phyloP scores from a whole-genome alignment of 345 rosid species.

The Rhizophora apiculata region DNA sequence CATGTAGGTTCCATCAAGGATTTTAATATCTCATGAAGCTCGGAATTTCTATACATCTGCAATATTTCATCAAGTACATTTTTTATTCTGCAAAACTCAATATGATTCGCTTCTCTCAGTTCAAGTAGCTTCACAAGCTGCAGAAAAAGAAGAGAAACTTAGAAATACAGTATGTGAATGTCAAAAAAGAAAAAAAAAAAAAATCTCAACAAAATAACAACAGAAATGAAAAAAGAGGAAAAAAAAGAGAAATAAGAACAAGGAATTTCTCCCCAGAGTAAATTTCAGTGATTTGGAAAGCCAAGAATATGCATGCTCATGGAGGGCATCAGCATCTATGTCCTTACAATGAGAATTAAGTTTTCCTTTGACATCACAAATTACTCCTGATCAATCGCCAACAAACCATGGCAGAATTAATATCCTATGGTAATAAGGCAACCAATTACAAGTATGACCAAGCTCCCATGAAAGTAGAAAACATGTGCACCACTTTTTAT shows the following conservation, averaged over 20 bases:
- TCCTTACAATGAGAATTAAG: too few relatives aligned
- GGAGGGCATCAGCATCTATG: too few relatives aligned
- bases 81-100: constrained; percentile 88
- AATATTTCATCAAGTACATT: constrained; percentile 75
- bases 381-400: too few relatives aligned
- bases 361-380: too few relatives aligned
- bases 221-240: not conserved
- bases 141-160: constrained; percentile 17
- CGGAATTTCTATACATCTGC: constrained; percentile 56
- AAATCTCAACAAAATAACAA: not conserved
- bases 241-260: not conserved
- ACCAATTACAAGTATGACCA: too few relatives aligned
- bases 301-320: too few relatives aligned
- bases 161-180: constrained; percentile 19
- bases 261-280: too few relatives aligned
- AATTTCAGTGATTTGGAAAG: too few relatives aligned
- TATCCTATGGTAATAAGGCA: too few relatives aligned
- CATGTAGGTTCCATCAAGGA: constrained; percentile 88
- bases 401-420: too few relatives aligned
- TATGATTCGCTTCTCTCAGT: constrained; percentile 85
- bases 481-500: too few relatives aligned
- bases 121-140: constrained; percentile 99
- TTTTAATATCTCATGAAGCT: constrained; percentile 65
- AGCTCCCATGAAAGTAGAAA: too few relatives aligned
- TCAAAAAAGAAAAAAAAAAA: not conserved